Percentiles rank a stretch among this genome's conserved stretches.
Conservation (phyloP, 2,329 filamentous ascomycete genomes). For the Rhynchosporium secalis region DNA sequence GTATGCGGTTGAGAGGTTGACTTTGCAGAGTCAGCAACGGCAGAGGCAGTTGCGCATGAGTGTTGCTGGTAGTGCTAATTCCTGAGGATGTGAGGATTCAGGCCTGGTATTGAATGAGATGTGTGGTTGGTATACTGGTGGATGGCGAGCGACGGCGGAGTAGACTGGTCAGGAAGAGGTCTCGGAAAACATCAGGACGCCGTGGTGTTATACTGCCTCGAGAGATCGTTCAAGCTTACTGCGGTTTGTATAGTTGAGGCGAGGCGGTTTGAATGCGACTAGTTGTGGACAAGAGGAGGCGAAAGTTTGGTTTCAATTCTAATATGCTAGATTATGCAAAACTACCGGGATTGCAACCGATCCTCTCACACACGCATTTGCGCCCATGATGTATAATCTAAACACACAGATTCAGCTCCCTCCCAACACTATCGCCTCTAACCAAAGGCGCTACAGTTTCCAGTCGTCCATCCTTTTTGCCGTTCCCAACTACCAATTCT, state of each 20-base stretch:
- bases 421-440: constrained; percentile 27
- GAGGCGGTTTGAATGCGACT: no score
- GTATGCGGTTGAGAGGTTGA: constrained; percentile 68
- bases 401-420: constrained; percentile 26
- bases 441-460: constrained; percentile 19
- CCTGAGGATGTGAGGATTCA: constrained; percentile 4
- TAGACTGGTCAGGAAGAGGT: background rate
- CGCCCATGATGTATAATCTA: background rate
- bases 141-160: background rate
- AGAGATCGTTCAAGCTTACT: no score
- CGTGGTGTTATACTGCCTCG: no score
- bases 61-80: constrained; percentile 67
- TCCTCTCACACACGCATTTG: no score
- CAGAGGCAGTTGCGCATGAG: constrained; percentile 72
- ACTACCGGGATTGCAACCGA: constrained; percentile 9
- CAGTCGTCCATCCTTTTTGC: constrained; percentile 4
- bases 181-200: no score
- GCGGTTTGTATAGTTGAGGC: no score
- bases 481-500: constrained; percentile 19
- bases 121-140: no score
- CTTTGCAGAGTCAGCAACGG: constrained; percentile 66
- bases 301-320: constrained; percentile 11
- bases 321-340: constrained; percentile 1
- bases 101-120: no score
- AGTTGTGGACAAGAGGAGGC: background rate